Base-by-base conservation (phyloP, 805 yeast species). In the Metschnikowia matae region DNA sequence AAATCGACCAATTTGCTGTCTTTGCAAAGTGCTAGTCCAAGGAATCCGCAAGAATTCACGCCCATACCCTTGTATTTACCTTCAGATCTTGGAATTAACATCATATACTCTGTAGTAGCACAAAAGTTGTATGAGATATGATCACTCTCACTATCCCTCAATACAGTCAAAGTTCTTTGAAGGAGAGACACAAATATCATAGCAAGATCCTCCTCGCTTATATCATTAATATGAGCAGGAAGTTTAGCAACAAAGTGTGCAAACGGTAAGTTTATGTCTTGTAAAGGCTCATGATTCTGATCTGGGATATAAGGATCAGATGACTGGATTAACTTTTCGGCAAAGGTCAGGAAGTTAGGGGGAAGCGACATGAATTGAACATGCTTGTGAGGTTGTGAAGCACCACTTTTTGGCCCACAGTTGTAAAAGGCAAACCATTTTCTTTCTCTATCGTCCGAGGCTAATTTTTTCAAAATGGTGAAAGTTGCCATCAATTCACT, bases 361-460 rank as follows among this genome's bases (percentile, higher is more conserved):
- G 96, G 95, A 40, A 87, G 71, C 40, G 82, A 75, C 78, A 92
- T 73, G 67, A 91, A 83, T 68, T 94, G 99, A 54, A 94, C 68
- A 68, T 92, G 99, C 64, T 88, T 89, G 70, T 92, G 99, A 44
- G 87, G 85, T 62, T 90, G 94, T 0, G 97, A 89, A n/a, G 96
- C 96, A 1, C 98, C 99, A 54, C 95, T 82, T 58, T 82, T 77
- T 17, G 83, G 82, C 6, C 99, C 99, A 62, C 89, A 83, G 67
- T 92, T 92, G 77, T 82, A 92, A 67, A 92, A 92, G 0, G 90
- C 90, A 64, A 91, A 74, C 75, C 87, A 85, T 50, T 79, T 75
- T 14, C 65, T 71, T 20, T 64, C 46, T 54, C 53, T 65, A 49
- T 67, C 66, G 4, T 52, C 57, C 10, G 59, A 51, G 59, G 81